Evolutionary conservation across 1,139 yeast species (phyloP).

Genomic region (Geotrichum klebahnii): DNA sequence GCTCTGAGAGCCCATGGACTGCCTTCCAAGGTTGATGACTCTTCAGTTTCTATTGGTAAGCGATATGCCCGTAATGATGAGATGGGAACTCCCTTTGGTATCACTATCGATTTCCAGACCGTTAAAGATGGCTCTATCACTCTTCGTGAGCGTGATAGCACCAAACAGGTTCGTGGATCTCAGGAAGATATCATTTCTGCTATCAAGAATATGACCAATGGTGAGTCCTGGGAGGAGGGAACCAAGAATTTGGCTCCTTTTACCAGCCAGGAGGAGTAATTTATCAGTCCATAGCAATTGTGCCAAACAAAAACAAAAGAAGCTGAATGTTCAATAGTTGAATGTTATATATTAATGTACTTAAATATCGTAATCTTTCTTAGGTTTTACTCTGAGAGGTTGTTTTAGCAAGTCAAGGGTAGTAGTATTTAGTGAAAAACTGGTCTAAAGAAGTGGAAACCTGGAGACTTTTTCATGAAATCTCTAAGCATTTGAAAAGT

Average conservation of each 20-base stretch:
- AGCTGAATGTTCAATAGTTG: no score
- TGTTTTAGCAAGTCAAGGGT: no score
- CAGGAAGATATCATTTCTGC: constrained; percentile 74
- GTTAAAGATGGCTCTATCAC: constrained; percentile 87
- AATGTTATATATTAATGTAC: no score
- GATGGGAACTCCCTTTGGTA: constrained; percentile 98
- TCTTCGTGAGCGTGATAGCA: constrained; percentile 95
- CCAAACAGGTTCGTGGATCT: constrained; percentile 94
- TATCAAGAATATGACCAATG: constrained; percentile 68
- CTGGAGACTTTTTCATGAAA: no score
- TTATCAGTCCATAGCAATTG: background rate
- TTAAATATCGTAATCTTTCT: no score
- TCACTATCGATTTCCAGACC: constrained; percentile 95
- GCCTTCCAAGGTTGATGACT: constrained; percentile 95
- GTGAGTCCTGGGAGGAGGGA: constrained; percentile 79
- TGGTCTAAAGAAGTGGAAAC: no score
- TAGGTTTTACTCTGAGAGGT: no score
- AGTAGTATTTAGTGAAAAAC: no score
- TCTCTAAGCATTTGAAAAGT: no score
- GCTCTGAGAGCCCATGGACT: constrained; percentile 74
- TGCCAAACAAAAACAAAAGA: no score
- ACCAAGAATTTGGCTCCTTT: constrained; percentile 47
- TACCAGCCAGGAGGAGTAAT: constrained; percentile 43
- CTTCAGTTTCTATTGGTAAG: constrained; percentile 96
- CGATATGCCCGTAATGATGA: constrained; percentile 99